Evolutionary conservation across 2,329 filamentous ascomycete genomes (phyloP).

Genomic region (Penicillium nordicum): DNA sequence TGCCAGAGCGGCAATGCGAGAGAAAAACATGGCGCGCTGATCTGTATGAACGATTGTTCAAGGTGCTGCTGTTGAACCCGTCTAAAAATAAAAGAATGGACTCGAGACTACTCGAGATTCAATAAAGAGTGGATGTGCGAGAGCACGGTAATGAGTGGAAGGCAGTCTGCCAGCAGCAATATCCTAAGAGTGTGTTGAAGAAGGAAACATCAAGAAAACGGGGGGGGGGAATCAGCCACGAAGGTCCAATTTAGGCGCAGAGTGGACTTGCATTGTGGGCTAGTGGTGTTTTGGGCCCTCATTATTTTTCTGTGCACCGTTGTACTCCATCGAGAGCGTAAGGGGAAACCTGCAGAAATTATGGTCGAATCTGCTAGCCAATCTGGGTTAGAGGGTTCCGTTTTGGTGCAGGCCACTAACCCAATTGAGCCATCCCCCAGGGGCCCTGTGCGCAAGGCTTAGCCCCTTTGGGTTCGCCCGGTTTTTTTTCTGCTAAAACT

Average conservation of each 20-base stretch:
- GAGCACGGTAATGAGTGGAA: conserved; percentile 25
- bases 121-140: conserved; percentile 32
- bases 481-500: background rate
- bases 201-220: conserved; percentile 4
- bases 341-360: conserved; percentile 18
- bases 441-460: conserved; percentile 18
- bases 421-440: background rate
- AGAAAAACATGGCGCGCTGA: conserved; percentile 25
- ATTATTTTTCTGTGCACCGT: conserved; percentile 3
- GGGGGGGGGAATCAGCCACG: conserved; percentile 6
- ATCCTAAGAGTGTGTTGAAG: background rate
- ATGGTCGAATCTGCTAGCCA: conserved; percentile 7
- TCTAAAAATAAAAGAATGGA: conserved; percentile 14
- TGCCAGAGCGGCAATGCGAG: conserved; percentile 26
- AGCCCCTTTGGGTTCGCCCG: background rate
- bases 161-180: conserved; percentile 18
- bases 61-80: conserved; percentile 1
- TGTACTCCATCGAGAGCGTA: conserved; percentile 11
- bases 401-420: background rate
- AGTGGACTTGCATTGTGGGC: conserved; percentile 15
- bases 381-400: conserved; percentile 2
- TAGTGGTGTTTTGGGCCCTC: conserved; percentile 10
- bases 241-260: conserved; percentile 4
- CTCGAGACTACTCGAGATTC: conserved; percentile 21
- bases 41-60: conserved; percentile 3